Evolutionary conservation across 768 basidiomycete species (phyloP).

Genomic region (Boletus rufocinnamomeus): DNA sequence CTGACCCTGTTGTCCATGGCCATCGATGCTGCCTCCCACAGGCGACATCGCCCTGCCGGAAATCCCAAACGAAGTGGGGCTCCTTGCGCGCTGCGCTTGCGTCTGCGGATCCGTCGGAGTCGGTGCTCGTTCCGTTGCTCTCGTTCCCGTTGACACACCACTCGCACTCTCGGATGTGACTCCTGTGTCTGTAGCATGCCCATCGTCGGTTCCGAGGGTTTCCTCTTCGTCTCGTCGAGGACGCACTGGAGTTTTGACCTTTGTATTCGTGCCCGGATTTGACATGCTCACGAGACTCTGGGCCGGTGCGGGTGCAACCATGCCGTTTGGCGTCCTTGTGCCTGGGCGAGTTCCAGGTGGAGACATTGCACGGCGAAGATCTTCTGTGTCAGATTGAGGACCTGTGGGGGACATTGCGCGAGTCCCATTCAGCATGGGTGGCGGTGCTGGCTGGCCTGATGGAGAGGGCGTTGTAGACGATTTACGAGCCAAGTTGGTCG

Average conservation of each 20-base stretch:
- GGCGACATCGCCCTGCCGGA: conserved; percentile 65
- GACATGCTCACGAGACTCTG: conserved; percentile 15
- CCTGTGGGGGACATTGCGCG: conserved; percentile 70
- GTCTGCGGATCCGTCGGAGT: conserved; percentile 53
- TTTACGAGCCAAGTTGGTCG: conserved; percentile 45
- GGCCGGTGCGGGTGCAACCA: conserved; percentile 6
- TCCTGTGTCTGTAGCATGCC: conserved; percentile 47
- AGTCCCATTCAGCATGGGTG: conserved; percentile 32
- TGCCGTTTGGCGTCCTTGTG: conserved; percentile 38
- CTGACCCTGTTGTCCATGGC: conserved; percentile 25
- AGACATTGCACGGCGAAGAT: conserved; percentile 66
- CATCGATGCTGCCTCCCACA: conserved; percentile 33
- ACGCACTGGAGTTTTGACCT: conserved; percentile 53
- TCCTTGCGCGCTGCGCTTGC: conserved; percentile 48
- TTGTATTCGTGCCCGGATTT: conserved; percentile 37
- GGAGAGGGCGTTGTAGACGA: conserved; percentile 44
- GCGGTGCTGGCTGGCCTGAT: conserved; percentile 29
- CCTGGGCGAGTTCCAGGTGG: conserved; percentile 52
- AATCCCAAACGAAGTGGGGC: conserved; percentile 49
- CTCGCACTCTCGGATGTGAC: conserved; percentile 42
- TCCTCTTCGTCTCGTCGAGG: conserved; percentile 48
- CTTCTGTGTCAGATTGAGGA: conserved; percentile 51
- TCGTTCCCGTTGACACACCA: conserved; percentile 32
- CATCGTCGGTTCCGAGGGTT: conserved; percentile 48
- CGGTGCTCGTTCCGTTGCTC: conserved; percentile 46